Conservation (phyloP, 306 rosid genomes). For the Vigna angularis region DNA sequence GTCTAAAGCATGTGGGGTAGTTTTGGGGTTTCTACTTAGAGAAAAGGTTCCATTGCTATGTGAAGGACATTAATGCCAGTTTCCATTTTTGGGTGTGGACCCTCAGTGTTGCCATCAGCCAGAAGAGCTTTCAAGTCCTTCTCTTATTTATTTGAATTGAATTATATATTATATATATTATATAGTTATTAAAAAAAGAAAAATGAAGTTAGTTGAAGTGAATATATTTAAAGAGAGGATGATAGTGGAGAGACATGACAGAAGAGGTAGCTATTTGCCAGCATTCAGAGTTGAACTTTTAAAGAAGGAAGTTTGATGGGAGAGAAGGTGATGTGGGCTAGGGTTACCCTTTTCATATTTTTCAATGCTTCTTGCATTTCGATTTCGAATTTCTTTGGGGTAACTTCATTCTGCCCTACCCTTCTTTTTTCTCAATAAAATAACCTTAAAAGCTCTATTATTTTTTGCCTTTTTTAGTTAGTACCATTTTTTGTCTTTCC, state of each 20-base stretch:
- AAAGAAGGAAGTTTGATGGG: constrained; percentile 40
- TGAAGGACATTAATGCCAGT: constrained; percentile 45
- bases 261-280: constrained; percentile 25
- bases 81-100: constrained; percentile 47
- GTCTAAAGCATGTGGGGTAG: constrained; percentile 49
- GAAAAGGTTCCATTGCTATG: constrained; percentile 53
- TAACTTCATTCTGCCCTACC: constrained; percentile 5
- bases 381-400: background rate
- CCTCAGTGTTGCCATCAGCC: constrained; percentile 36
- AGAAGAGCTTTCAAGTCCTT: constrained; percentile 50
- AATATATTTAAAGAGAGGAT: background rate
- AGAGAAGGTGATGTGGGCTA: constrained; percentile 44
- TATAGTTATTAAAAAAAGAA: too few species aligned
- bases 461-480: background rate
- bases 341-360: constrained; percentile 30
- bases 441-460: background rate
- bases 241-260: constrained; percentile 42
- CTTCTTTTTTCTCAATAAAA: background rate
- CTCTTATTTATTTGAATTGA: background rate
- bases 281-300: constrained; percentile 39
- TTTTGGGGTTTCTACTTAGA: constrained; percentile 43
- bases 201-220: too few species aligned
- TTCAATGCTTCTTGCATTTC: background rate
- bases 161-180: too few species aligned
- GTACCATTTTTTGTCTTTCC: background rate